These are phyloP conservation scores for Amyloporia xantha DNA, from an alignment of 768 basidiomycete genomes.

Conservation along the genomic window DNA sequence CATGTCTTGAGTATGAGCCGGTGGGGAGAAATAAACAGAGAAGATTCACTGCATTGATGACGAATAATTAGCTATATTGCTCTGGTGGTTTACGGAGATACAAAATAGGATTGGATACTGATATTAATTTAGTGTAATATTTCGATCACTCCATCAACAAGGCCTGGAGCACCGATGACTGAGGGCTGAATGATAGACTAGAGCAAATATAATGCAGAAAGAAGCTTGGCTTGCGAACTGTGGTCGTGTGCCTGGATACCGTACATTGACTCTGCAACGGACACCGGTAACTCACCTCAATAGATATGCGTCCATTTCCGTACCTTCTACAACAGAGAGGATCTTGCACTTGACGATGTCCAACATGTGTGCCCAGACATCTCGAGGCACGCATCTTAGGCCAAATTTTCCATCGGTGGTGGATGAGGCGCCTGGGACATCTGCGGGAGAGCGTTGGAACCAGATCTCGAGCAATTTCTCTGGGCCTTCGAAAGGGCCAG, in stretches of 20 bases:
- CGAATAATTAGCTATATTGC: not conserved
- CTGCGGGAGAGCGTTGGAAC: constrained; percentile 78
- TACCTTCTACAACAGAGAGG: constrained; percentile 80
- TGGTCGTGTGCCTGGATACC: no score
- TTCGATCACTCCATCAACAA: constrained; percentile 8
- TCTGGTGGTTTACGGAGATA: not conserved
- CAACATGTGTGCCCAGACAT: constrained; percentile 95
- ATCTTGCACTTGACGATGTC: constrained; percentile 96
- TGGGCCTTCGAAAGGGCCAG: constrained; percentile 70
- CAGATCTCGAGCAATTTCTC: constrained; percentile 96
- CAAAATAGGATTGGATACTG: not conserved
- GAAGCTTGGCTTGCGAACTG: no score
- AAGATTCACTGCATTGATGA: constrained; percentile 74
- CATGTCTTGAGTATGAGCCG: constrained; percentile 98
- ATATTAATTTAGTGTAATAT: not conserved
- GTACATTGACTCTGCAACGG: no score
- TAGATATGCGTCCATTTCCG: constrained; percentile 92
- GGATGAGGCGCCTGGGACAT: constrained; percentile 41
- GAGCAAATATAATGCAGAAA: no score
- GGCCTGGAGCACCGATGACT: not conserved
- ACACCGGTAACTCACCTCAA: constrained; percentile 60
- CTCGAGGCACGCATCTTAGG: constrained; percentile 65
- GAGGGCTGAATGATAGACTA: no score
- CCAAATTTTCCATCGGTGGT: constrained; percentile 48
- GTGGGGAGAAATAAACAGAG: constrained; percentile 91